Evolutionary conservation across 2,329 filamentous ascomycete genomes (phyloP), one percentile per base, ranked within the genome.

Genomic region (Periconia sp.): DNA sequence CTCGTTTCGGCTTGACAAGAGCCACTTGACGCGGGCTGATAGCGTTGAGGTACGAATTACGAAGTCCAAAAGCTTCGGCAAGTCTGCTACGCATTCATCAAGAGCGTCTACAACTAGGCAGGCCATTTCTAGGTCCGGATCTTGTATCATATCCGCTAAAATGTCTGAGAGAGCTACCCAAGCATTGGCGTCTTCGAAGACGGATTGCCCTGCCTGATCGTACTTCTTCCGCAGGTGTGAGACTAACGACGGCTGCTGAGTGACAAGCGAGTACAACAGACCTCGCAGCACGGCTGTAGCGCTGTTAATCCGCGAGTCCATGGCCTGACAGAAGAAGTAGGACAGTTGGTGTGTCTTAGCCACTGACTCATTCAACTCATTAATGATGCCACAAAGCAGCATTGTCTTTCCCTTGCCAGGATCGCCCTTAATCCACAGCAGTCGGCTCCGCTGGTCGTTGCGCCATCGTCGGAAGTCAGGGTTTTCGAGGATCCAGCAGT

Each of bases 281-380:
- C 30, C 30, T 21, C 18, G 15, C 1, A 79, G 46, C 0, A 78
- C 67, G 1, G 72, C 59, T 0, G 51, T 63, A 0, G 69, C 69
- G 31, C 52, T 72, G 44, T 73, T 75, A 10, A 74, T 19, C 0
- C 52, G 39, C 0, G 42, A 16, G 31, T 76, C 55, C 5, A 66
- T 67, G 15, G 61, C 58, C 48, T 79, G 66, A 50, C 71, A 78
- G 56, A 78, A 73, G 56, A 75, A 75, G 44, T 56, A 73, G 1
- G 45, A 46, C n/a, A 52, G 43, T 33, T 42, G 35, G 23, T 54
- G 41, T 12, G 48, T 21, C 15, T 21, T 32, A 12, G 25, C 25
- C 15, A 28, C 15, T 25, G 31, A 36, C 21, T 23, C 34, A 34
- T 61, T 53, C 31, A 70, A 53, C 26, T 65, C 68, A n/a, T 56